A percentile compares a stretch with the other conserved stretches of the same genome.
Evolutionary conservation across 2,329 filamentous ascomycete genomes (phyloP).

Genomic region (Microsporum ferrugineum): DNA sequence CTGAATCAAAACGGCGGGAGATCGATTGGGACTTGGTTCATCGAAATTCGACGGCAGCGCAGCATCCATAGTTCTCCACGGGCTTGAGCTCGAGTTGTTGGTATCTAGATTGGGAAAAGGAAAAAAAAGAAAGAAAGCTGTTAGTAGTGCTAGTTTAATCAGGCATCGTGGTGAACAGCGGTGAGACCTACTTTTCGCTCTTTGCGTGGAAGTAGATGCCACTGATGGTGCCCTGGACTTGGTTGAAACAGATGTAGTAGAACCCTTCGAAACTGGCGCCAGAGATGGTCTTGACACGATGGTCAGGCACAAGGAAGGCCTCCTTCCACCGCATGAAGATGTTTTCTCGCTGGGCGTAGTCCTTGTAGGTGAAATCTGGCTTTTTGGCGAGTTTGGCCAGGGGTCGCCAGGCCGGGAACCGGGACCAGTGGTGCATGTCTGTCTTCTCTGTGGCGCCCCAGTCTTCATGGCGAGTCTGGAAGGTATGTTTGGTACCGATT

Average conservation of each 20-base stretch:
- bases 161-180: not conserved
- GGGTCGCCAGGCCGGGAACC: slow-evolving; percentile 77
- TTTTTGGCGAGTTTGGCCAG: slow-evolving; percentile 53
- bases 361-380: slow-evolving; percentile 49
- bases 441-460: slow-evolving; percentile 91
- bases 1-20: not conserved
- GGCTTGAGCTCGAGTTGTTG: slow-evolving; percentile 88
- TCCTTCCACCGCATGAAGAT: slow-evolving; percentile 99
- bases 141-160: not conserved
- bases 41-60: slow-evolving; percentile 77
- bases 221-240: slow-evolving; percentile 70
- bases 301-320: slow-evolving; percentile 91
- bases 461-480: slow-evolving; percentile 73
- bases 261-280: slow-evolving; percentile 97
- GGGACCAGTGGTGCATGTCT: slow-evolving; percentile 84
- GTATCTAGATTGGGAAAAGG: slow-evolving; percentile 46
- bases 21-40: slow-evolving; percentile 28
- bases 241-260: slow-evolving; percentile 98
- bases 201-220: slow-evolving; percentile 98
- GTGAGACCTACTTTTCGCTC: slow-evolving; percentile 73
- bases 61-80: slow-evolving; percentile 72
- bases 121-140: not conserved
- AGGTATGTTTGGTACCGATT: slow-evolving; percentile 89
- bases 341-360: slow-evolving; percentile 69
- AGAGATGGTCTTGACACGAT: slow-evolving; percentile 77